These are phyloP conservation scores for Backusella parvicylindrica DNA, from an alignment of 192 early-diverging fungal genomes.

Conservation along the genomic window DNA sequence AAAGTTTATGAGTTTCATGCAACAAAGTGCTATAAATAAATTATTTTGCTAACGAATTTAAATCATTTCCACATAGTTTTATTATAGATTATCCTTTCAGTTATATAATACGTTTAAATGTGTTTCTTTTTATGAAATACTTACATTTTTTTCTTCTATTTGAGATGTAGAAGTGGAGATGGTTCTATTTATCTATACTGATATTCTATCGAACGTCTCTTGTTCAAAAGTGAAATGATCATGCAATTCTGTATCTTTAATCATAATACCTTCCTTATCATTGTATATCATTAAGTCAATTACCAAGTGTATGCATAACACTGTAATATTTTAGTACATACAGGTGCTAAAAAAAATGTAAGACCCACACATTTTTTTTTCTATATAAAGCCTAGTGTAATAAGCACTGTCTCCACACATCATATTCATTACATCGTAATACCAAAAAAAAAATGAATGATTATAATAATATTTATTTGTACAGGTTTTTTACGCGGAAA, in stretches of 20 bases:
- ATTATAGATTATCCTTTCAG: background rate
- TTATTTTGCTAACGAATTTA: background rate
- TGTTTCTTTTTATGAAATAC: background rate
- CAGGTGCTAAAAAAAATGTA: no score
- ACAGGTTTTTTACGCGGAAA: background rate
- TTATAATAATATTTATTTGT: background rate
- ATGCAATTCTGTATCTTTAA: no score
- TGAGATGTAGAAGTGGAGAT: background rate
- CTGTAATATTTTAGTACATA: no score
- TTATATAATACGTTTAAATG: background rate
- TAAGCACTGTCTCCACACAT: no score
- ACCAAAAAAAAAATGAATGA: background rate
- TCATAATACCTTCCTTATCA: no score
- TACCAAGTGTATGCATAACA: no score
- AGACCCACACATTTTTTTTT: no score
- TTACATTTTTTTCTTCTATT: background rate
- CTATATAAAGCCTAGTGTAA: no score
- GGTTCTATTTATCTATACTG: background rate
- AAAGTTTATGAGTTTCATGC: background rate
- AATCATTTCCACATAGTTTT: background rate
- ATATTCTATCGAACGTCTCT: no score
- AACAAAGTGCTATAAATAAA: background rate
- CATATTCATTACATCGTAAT: no score
- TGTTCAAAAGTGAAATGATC: no score
- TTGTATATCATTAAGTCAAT: no score